These are phyloP conservation scores for Penicillium sp. DNA, from an alignment of 2,329 filamentous ascomycete genomes.

Conservation along the genomic window DNA sequence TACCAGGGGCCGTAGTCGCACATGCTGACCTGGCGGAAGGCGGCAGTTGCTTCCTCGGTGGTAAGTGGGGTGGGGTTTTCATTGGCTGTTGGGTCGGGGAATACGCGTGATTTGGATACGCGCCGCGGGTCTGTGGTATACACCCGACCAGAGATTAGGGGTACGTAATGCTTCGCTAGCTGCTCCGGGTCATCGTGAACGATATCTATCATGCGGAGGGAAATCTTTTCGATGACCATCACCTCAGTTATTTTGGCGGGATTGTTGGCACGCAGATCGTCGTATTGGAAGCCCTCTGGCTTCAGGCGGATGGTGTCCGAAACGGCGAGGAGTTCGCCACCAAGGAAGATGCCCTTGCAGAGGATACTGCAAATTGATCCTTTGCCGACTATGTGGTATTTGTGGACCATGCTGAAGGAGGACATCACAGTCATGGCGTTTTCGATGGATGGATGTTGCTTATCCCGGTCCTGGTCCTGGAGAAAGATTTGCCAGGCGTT, in stretches of 20 bases:
- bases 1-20: constrained; percentile 53
- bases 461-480: constrained; percentile 35
- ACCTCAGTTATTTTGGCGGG: constrained; percentile 48
- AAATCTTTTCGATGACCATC: constrained; percentile 53
- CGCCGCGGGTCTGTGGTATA: constrained; percentile 39
- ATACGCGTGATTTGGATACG: background rate
- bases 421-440: constrained; percentile 53
- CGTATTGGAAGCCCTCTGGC: constrained; percentile 25
- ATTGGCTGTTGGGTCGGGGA: background rate
- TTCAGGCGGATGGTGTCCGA: constrained; percentile 55
- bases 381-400: constrained; percentile 50
- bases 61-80: constrained; percentile 23
- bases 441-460: constrained; percentile 53
- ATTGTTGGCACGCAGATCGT: constrained; percentile 17
- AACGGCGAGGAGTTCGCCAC: constrained; percentile 52
- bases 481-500: constrained; percentile 52
- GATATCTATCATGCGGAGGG: constrained; percentile 48
- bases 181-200: constrained; percentile 46
- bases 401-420: constrained; percentile 52
- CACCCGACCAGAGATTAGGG: constrained; percentile 50
- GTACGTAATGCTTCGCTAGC: constrained; percentile 45
- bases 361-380: constrained; percentile 56
- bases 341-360: constrained; percentile 54
- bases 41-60: constrained; percentile 32
- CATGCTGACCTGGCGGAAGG: constrained; percentile 42